phyloP scores from a whole-genome alignment of 306 rosid genomes.

The Neltuma alba region DNA sequence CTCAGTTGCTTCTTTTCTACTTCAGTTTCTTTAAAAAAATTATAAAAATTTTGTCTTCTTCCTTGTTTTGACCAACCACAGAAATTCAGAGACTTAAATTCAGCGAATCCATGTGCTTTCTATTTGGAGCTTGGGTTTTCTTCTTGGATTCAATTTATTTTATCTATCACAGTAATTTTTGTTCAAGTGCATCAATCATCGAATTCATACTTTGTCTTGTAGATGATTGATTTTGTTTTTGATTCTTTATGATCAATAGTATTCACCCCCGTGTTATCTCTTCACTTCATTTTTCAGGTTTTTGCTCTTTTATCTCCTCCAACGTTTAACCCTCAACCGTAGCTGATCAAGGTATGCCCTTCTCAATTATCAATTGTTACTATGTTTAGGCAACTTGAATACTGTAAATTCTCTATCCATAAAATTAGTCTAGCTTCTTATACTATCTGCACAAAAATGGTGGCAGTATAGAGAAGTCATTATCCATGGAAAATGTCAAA shows the following conservation, averaged over 20 bases:
- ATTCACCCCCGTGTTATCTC: not conserved
- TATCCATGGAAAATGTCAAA: constrained; percentile 46
- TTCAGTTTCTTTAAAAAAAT: not conserved
- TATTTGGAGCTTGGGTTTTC: too few relatives aligned
- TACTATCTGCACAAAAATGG: constrained; percentile 41
- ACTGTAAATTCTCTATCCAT: constrained; percentile 39
- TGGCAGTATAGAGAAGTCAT: constrained; percentile 58
- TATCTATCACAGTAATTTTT: too few relatives aligned
- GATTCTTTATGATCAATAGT: not conserved
- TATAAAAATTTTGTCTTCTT: too few relatives aligned
- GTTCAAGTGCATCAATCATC: too few relatives aligned
- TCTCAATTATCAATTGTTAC: constrained; percentile 36
- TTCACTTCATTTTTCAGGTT: not conserved
- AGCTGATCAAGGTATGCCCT: constrained; percentile 35
- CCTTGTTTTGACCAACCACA: too few relatives aligned
- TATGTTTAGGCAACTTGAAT: constrained; percentile 25
- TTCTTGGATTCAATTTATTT: too few relatives aligned
- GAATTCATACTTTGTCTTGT: not conserved
- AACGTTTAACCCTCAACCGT: not conserved
- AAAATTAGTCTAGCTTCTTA: constrained; percentile 47
- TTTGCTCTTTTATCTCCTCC: not conserved
- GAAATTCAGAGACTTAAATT: too few relatives aligned
- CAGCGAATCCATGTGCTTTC: too few relatives aligned
- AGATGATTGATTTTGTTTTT: not conserved
- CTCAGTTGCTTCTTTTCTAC: not conserved